Percentiles rank a stretch among this genome's conserved stretches.
Evolutionary conservation across 2,329 filamentous ascomycete genomes (phyloP).

Genomic region (Aspergillus felis): DNA sequence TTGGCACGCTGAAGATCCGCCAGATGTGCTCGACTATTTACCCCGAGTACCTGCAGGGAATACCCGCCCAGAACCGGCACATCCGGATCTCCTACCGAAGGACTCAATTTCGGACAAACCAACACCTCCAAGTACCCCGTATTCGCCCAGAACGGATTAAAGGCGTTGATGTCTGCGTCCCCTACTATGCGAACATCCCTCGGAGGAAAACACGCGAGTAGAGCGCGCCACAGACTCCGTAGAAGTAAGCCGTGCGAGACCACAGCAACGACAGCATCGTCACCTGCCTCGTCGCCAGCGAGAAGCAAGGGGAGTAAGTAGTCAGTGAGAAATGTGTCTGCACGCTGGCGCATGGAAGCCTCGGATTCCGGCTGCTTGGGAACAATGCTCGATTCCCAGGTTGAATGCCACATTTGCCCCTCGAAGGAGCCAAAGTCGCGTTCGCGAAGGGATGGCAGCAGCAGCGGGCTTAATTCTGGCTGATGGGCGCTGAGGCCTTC

Average conservation of each 20-base stretch:
- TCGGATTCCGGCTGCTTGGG: neutral
- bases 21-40: neutral
- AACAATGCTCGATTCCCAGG: neutral
- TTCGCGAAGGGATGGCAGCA: neutral
- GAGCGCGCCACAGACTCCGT: neutral
- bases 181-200: neutral
- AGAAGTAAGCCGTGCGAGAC: neutral
- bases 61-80: neutral
- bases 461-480: neutral
- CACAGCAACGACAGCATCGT: neutral
- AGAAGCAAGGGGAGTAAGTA: neutral
- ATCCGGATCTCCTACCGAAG: neutral
- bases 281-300: neutral
- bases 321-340: neutral
- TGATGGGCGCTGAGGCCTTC: neutral
- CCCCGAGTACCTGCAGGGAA: neutral
- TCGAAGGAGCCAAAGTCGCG: neutral
- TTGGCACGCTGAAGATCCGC: neutral
- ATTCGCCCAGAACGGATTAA: neutral
- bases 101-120: neutral
- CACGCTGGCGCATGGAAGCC: neutral
- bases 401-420: neutral
- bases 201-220: neutral
- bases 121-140: neutral
- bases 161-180: neutral